Conservation (phyloP, 192 early-diverging fungal genomes). For the Podila epigama region DNA sequence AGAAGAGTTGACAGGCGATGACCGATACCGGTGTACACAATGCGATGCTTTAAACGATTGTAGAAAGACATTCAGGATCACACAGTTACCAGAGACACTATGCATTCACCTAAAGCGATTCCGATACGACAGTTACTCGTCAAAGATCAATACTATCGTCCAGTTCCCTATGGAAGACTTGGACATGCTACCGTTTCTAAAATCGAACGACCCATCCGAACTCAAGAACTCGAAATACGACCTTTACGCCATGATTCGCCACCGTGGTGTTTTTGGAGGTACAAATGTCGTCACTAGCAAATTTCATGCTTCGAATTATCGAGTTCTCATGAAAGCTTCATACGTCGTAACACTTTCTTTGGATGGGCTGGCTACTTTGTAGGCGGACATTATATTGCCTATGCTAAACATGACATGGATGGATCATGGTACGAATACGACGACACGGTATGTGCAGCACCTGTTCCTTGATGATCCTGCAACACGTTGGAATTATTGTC, state of each 20-base stretch:
- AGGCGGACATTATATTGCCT: constrained; percentile 55
- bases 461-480: not conserved
- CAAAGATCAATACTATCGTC: constrained; percentile 54
- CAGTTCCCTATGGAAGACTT: constrained; percentile 54
- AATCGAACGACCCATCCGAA: constrained; percentile 28
- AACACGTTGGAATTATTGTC: not conserved
- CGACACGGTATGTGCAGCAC: constrained; percentile 41
- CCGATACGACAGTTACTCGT: constrained; percentile 49
- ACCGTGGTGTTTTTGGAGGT: constrained; percentile 52
- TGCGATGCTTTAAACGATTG: constrained; percentile 48
- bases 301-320: not conserved
- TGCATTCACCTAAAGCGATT: constrained; percentile 54
- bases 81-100: constrained; percentile 44
- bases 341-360: not conserved
- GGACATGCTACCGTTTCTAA: constrained; percentile 51
- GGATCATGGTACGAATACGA: constrained; percentile 53
- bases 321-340: not conserved
- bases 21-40: constrained; percentile 46
- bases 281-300: not conserved
- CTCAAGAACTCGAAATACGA: constrained; percentile 43
- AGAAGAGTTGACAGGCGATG: constrained; percentile 49
- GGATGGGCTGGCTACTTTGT: not conserved
- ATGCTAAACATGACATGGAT: constrained; percentile 46
- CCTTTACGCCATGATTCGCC: constrained; percentile 49
- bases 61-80: constrained; percentile 47